Conservation (phyloP, 2,329 filamentous ascomycete genomes). For the Cercospora sp. region DNA sequence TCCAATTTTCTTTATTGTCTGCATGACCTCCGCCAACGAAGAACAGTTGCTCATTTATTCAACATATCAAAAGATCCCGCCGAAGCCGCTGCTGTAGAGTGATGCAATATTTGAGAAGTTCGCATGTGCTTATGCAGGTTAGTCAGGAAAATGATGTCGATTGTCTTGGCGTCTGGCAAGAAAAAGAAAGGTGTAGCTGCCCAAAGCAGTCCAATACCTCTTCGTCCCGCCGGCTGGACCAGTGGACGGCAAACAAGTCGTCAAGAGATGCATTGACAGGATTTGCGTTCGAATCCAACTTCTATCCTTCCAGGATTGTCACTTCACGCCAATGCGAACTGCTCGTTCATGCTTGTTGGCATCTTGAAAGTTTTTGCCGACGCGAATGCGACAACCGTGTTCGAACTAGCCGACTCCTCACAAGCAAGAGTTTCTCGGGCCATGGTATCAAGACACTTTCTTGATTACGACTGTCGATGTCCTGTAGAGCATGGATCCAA, state of each 20-base stretch:
- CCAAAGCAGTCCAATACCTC: background rate
- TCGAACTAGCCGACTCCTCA: background rate
- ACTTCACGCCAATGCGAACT: background rate
- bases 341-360: background rate
- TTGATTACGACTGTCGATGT: background rate
- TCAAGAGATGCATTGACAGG: background rate
- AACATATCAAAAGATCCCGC: background rate
- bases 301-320: background rate
- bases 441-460: background rate
- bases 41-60: background rate
- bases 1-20: background rate
- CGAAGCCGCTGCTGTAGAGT: background rate
- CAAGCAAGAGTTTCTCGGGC: background rate
- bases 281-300: background rate
- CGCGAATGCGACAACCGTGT: background rate
- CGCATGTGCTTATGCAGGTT: background rate
- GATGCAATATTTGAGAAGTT: background rate
- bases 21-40: background rate
- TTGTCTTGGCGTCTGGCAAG: background rate
- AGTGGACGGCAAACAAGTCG: background rate
- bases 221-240: background rate
- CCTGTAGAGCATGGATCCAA: background rate
- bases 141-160: background rate
- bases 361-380: background rate
- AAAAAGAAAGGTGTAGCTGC: conserved; percentile 1